Base-by-base conservation (phyloP, 192 early-diverging fungal species). In the Coemansia sp. region DNA sequence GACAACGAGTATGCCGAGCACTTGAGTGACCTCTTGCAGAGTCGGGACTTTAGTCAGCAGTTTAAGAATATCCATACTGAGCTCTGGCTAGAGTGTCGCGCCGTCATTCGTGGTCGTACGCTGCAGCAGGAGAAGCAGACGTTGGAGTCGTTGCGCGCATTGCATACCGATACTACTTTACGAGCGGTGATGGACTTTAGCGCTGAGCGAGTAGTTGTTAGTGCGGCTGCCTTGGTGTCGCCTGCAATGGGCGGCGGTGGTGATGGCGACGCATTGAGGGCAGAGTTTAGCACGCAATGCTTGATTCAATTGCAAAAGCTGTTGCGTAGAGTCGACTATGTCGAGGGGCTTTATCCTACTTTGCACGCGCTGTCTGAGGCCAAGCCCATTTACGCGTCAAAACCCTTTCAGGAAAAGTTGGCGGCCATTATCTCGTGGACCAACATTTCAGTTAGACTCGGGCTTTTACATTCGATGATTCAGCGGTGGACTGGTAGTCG, bases 401-500 rank as follows among this genome's bases (percentile, higher is more conserved):
- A 69, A 17, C 75, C 78, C 39, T 93, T 94, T 66, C 90, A 93
- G 69, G 72, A 77, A 5, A 89, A 88, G 56, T 67, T 93, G 38
- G 86, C 88, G 71, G 91, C 91, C 1, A 79, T 95, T 7, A 91
- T 86, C 55, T 86, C 92, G 11, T 95, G 91, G 89, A 82, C 89
- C 51, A 90, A 91, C 42, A 78, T 92, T 4, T 88, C 87, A 22
- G 88, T 88, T 46, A 87, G 88, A 39, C 77, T 95, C 20, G 84
- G 87, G 31, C 87, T 89, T 29, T 89, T 94, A 62, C 77, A 87
- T 65, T 86, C 84, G 61, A 91, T 95, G 75, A 78, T 95, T 31
- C 86, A 88, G 64, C 87, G 89, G 56, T 95, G 94, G 94, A 93
- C 92, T 3, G 92, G 90, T 29, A 91, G 88, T 76, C 51, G 48